phyloP scores from a whole-genome alignment of 2,329 filamentous ascomycete genomes.

The Monosporascus sp. region DNA sequence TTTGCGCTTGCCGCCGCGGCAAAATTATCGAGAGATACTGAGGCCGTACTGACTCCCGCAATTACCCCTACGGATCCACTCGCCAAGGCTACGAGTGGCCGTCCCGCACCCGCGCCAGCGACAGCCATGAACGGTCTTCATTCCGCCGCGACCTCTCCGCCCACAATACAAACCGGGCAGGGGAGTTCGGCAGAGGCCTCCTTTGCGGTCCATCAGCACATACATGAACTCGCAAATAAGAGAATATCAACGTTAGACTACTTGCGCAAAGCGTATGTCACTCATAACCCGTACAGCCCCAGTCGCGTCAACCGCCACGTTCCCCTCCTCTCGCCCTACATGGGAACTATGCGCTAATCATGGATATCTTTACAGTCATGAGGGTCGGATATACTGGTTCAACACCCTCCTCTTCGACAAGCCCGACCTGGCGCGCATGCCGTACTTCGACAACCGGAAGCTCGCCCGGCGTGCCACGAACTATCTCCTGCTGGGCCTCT shows the following conservation, averaged over 20 bases:
- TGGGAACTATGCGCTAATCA: too few species aligned
- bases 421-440: constrained; percentile 71
- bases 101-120: constrained; percentile 32
- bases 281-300: not conserved
- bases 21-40: constrained; percentile 33
- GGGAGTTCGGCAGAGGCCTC: constrained; percentile 42
- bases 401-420: constrained; percentile 92
- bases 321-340: too few species aligned
- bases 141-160: constrained; percentile 18
- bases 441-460: constrained; percentile 80
- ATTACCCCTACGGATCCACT: constrained; percentile 30
- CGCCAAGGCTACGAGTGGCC: constrained; percentile 38
- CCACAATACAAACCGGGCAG: constrained; percentile 18
- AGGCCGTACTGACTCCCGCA: constrained; percentile 26
- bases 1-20: constrained; percentile 47
- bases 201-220: constrained; percentile 47
- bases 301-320: too few species aligned
- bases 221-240: constrained; percentile 85
- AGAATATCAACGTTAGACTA: constrained; percentile 93
- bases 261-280: constrained; percentile 77
- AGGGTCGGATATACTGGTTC: constrained; percentile 96
- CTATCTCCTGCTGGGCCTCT: constrained; percentile 87
- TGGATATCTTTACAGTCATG: constrained; percentile 57
- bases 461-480: constrained; percentile 88
- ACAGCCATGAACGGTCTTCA: constrained; percentile 19